Percentiles rank a stretch among this genome's conserved stretches.
Evolutionary conservation across 768 basidiomycete species (phyloP).

Genomic region (Leccinum sublutescens): DNA sequence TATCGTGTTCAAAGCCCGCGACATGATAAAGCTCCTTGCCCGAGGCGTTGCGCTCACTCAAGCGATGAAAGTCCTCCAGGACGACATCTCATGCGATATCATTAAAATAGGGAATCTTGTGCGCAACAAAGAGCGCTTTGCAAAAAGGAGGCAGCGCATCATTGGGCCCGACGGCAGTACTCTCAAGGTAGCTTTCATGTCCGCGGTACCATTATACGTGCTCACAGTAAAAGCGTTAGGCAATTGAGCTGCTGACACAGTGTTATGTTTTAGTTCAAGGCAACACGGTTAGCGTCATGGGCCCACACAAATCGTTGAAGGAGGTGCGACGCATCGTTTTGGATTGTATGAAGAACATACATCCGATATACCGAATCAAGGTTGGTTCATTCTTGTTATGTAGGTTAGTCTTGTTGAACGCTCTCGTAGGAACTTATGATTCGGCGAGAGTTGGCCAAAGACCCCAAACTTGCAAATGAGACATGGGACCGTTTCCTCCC

Average conservation of each 20-base stretch:
- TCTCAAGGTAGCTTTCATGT: slow-evolving; percentile 63
- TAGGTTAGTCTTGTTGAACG: not conserved
- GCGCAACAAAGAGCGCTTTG: slow-evolving; percentile 94
- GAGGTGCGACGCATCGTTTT: slow-evolving; percentile 95
- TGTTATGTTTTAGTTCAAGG: slow-evolving; percentile 99
- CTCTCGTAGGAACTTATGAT: slow-evolving; percentile 90
- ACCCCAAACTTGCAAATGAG: slow-evolving; percentile 91
- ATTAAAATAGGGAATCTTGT: slow-evolving; percentile 97
- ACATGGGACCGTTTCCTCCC: slow-evolving; percentile 98
- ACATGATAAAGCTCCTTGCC: slow-evolving; percentile 92
- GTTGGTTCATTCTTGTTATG: slow-evolving; percentile 36
- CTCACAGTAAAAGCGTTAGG: slow-evolving; percentile 47
- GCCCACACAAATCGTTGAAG: slow-evolving; percentile 90
- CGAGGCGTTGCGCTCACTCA: slow-evolving; percentile 85
- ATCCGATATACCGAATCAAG: slow-evolving; percentile 99
- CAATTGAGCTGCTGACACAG: slow-evolving; percentile 92
- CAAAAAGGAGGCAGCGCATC: slow-evolving; percentile 93
- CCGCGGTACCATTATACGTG: not conserved
- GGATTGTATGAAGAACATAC: slow-evolving; percentile 99
- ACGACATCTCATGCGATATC: slow-evolving; percentile 90
- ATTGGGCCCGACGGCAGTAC: slow-evolving; percentile 98
- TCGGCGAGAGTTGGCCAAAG: slow-evolving; percentile 94
- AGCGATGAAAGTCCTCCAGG: slow-evolving; percentile 88
- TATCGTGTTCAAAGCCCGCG: slow-evolving; percentile 92
- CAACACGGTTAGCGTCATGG: slow-evolving; percentile 98